Evolutionary conservation across 2,329 filamentous ascomycete genomes (phyloP).

Genomic region (Xylariaceae sp.): DNA sequence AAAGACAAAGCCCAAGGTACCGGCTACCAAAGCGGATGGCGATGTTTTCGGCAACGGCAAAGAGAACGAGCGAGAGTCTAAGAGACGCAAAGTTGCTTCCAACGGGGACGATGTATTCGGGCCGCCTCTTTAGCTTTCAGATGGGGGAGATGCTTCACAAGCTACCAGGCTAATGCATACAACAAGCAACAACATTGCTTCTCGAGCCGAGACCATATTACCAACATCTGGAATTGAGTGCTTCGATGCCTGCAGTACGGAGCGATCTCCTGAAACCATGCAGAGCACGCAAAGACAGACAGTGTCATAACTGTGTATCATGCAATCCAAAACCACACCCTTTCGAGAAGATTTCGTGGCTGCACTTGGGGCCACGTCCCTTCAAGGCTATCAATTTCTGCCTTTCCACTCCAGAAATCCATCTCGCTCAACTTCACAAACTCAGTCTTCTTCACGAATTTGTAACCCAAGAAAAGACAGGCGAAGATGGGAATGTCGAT

Average conservation of each 20-base stretch:
- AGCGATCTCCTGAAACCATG: no score
- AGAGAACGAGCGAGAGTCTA: slow-evolving; percentile 29
- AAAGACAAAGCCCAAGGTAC: slow-evolving; percentile 32
- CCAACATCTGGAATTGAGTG: no score
- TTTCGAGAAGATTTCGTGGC: slow-evolving; percentile 34
- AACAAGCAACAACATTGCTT: no score
- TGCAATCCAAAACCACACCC: slow-evolving; percentile 38
- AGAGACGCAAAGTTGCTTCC: slow-evolving; percentile 32
- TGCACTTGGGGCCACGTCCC: slow-evolving; percentile 31
- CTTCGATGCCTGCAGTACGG: no score
- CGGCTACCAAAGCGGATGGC: slow-evolving; percentile 36
- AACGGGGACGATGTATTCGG: slow-evolving; percentile 22
- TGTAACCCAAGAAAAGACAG: slow-evolving; percentile 61
- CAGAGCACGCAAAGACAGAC: no score
- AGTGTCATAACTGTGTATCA: no score
- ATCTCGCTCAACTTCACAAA: slow-evolving; percentile 10
- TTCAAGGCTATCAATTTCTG: slow-evolving; percentile 26
- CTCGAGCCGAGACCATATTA: no score
- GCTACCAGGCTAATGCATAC: no score
- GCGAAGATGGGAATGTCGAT: slow-evolving; percentile 67
- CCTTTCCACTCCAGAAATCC: slow-evolving; percentile 11
- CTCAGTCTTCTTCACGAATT: slow-evolving; percentile 36
- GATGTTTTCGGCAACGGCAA: slow-evolving; percentile 41
- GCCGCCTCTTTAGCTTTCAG: slow-evolving; percentile 18
- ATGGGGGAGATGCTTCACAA: no score